phyloP scores from a whole-genome alignment of 129 eudicot genomes.

The Escallonia herrerae region DNA sequence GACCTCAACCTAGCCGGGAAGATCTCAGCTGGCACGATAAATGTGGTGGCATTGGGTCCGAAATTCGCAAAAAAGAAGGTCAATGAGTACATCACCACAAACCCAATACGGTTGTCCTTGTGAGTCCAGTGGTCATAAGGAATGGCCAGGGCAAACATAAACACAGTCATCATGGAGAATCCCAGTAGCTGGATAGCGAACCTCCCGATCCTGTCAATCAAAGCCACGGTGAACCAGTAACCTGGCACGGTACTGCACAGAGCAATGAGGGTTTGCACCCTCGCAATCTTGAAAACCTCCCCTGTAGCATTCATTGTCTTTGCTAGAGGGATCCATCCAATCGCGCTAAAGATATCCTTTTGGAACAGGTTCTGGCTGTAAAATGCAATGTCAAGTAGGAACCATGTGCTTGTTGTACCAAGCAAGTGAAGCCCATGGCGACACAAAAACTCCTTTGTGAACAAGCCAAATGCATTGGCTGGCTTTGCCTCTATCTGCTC shows the following conservation, averaged over 20 bases:
- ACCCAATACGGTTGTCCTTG: slow-evolving; percentile 41
- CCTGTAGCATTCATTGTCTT: slow-evolving; percentile 49
- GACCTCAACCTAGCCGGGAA: slow-evolving; percentile 74
- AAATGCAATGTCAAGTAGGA: slow-evolving; percentile 63
- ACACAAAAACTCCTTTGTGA: slow-evolving; percentile 37
- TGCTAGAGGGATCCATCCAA: slow-evolving; percentile 52
- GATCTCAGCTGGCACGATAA: slow-evolving; percentile 79
- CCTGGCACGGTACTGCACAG: slow-evolving; percentile 72
- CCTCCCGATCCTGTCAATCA: slow-evolving; percentile 53
- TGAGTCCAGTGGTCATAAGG: slow-evolving; percentile 63
- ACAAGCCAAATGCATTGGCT: slow-evolving; percentile 33
- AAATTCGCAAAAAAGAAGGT: slow-evolving; percentile 78
- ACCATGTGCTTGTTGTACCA: slow-evolving; percentile 63
- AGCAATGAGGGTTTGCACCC: slow-evolving; percentile 68
- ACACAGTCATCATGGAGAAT: slow-evolving; percentile 62
- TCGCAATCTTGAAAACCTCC: slow-evolving; percentile 54
- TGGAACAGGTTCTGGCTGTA: slow-evolving; percentile 71
- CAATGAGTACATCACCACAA: slow-evolving; percentile 55
- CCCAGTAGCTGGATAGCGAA: slow-evolving; percentile 56
- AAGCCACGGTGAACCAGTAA: slow-evolving; percentile 69
- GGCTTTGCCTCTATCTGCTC: slow-evolving; percentile 12
- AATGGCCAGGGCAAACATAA: slow-evolving; percentile 61
- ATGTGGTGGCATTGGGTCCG: slow-evolving; percentile 76
- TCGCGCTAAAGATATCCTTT: slow-evolving; percentile 55
- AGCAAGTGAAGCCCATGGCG: slow-evolving; percentile 71